Evolutionary conservation across 2,329 filamentous ascomycete species (phyloP), one percentile per base, ranked within the genome.

Genomic region (Fusarium sp.): DNA sequence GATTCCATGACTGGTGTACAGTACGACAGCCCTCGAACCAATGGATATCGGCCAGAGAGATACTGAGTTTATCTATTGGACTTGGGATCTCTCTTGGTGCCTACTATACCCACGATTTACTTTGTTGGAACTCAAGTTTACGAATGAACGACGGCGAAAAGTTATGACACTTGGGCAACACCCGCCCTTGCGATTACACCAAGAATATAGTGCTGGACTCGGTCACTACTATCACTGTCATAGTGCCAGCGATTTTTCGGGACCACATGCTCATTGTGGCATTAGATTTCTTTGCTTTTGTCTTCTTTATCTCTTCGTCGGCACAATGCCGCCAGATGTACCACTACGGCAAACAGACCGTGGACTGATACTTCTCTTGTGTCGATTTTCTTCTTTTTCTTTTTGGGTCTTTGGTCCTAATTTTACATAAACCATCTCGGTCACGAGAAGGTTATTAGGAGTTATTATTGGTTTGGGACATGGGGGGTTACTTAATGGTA

Each of bases 1-100:
- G 88, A 91, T 22, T 87, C 87, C 1, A 91, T 91, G 89, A 89
- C 87, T 2, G 89, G 89, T 3, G 87, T 91, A 7, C 88, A 90
- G 73, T 91, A 91, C 52, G 87, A 89, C 28, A 78, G 80, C 7
- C 80, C 84, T 4, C 80, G 83, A 22, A 67, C 79, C 9, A 84
- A 83, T 61, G 84, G 84, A 7, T 88, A 82, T 68, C 83, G 84
- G 42, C 75, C 73, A 57, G 83, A 80, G 43, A 74, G 79, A 53
- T 81, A 80, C 58, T 81, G 34, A 67, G 49, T 44, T 26, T 13
- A 36, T 26, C 15, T 26, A 44, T 49, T 44, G 24, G 28, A 53
- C 36, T n/a, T 45, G 36, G 4, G 36, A 38, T 40, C 31, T 56
- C 38, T 50, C 36, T 24, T 54, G 39, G 44, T 42, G 51, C 43